phyloP scores from a whole-genome alignment of 1,284 basidiomycete species.

The Ceratobasidium sp. region DNA sequence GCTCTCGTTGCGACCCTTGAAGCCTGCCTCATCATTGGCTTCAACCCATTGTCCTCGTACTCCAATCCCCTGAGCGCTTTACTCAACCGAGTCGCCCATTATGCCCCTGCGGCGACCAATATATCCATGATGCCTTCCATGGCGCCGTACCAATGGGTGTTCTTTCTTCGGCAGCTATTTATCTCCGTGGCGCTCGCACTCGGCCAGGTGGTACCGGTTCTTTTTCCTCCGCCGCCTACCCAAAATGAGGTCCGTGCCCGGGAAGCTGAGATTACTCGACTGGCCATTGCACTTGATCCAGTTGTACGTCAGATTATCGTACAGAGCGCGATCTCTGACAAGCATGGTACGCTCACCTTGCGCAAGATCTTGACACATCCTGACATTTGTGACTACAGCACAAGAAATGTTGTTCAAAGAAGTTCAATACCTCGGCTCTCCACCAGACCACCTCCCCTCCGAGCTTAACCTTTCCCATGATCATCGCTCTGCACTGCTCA shows the following conservation, averaged over 20 bases:
- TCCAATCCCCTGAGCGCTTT: conserved; percentile 50
- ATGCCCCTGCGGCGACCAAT: conserved; percentile 57
- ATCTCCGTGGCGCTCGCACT: conserved; percentile 76
- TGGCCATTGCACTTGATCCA: conserved; percentile 24
- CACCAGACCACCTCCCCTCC: not conserved
- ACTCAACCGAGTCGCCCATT: conserved; percentile 46
- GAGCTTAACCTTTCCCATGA: not conserved
- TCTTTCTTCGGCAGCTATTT: conserved; percentile 80
- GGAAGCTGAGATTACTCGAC: conserved; percentile 22
- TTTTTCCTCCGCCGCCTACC: conserved; percentile 59
- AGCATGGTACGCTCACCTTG: not conserved
- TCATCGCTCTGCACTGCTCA: conserved; percentile 8
- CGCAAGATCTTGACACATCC: not conserved
- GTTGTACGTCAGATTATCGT: conserved; percentile 22
- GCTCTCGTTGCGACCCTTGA: conserved; percentile 69
- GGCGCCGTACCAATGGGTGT: conserved; percentile 75
- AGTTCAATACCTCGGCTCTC: not conserved
- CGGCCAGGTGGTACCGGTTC: conserved; percentile 69
- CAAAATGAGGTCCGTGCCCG: conserved; percentile 12
- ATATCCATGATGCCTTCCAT: conserved; percentile 65
- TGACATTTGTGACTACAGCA: not conserved
- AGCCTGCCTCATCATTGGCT: conserved; percentile 67
- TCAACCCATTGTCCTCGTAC: conserved; percentile 50
- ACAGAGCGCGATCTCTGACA: conserved; percentile 11
- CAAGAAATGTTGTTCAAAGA: conserved; percentile 13